A percentile compares a stretch with the other conserved stretches of the same genome.
Evolutionary conservation across 371 early-diverging fungal species (phyloP).

Genomic region (Mucor plumbeus): DNA sequence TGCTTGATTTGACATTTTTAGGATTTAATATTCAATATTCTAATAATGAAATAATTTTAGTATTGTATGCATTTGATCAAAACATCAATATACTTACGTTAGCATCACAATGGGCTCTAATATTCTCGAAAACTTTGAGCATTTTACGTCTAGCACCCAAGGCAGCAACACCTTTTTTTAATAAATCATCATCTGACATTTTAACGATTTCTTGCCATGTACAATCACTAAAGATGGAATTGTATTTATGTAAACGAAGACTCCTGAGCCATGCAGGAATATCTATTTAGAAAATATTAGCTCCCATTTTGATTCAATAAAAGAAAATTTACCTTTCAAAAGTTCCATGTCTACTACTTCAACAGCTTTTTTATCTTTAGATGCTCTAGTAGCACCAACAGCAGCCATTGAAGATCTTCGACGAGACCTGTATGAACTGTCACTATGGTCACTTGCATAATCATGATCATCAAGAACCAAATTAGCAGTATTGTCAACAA

Average conservation of each 20-base stretch:
- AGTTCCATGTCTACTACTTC: constrained; percentile 75
- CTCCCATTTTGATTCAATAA: too few relatives aligned
- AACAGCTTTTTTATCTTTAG: constrained; percentile 74
- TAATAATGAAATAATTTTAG: not conserved
- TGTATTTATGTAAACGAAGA: constrained; percentile 93
- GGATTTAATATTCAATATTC: constrained; percentile 29
- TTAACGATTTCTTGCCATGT: constrained; percentile 89
- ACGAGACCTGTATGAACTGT: constrained; percentile 39
- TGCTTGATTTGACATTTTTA: not conserved
- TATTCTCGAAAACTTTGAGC: constrained; percentile 93
- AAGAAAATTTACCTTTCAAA: constrained; percentile 60
- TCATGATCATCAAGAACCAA: constrained; percentile 43
- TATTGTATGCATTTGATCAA: not conserved
- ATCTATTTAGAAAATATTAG: constrained; percentile 50
- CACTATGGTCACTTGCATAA: constrained; percentile 63
- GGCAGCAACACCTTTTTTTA: constrained; percentile 88
- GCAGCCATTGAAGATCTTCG: constrained; percentile 28
- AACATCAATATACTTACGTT: constrained; percentile 43
- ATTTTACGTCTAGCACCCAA: constrained; percentile 96
- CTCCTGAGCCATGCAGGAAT: constrained; percentile 89
- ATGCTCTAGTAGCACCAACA: constrained; percentile 30
- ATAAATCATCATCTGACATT: constrained; percentile 82
- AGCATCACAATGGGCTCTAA: constrained; percentile 61
- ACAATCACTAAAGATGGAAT: constrained; percentile 72
- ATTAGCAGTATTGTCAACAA: constrained; percentile 26